Percentiles rank a stretch among this genome's conserved stretches.
phyloP scores from a whole-genome alignment of 2,329 filamentous ascomycete species.

The Xylariaceae sp. region DNA sequence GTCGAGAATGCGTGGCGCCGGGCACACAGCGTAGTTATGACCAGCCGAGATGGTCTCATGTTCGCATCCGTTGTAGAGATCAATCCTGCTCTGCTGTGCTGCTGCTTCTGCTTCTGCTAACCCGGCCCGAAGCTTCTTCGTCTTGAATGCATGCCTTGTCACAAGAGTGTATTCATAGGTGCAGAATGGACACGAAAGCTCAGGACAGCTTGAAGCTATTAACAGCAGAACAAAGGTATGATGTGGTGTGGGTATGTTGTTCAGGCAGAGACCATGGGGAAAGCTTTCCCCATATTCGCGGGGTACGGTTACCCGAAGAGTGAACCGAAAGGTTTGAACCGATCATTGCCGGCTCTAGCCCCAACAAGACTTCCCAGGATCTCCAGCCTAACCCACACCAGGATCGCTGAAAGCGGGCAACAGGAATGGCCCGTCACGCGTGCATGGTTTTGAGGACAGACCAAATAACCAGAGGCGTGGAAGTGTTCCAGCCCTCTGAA shows the following conservation, averaged over 20 bases:
- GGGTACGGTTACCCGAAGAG: conserved; percentile 14
- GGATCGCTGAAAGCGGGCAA: no score
- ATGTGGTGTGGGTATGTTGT: conserved; percentile 5
- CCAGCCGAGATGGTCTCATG: conserved; percentile 41
- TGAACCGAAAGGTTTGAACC: conserved; percentile 7
- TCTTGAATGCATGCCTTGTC: conserved; percentile 1
- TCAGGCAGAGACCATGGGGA: background rate
- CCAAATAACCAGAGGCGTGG: no score
- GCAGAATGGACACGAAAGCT: background rate
- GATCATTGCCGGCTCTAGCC: conserved; percentile 25
- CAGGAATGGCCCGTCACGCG: no score
- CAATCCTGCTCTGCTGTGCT: conserved; percentile 3
- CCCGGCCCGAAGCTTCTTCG: background rate
- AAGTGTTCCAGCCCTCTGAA: no score
- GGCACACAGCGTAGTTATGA: conserved; percentile 32
- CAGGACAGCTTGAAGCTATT: background rate
- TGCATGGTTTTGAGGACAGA: no score
- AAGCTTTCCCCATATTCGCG: conserved; percentile 14
- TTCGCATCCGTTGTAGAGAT: conserved; percentile 27
- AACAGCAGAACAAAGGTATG: no score
- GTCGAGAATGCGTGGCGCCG: conserved; percentile 47
- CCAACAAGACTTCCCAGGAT: background rate
- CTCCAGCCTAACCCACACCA: no score
- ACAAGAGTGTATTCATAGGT: background rate
- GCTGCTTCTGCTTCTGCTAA: conserved; percentile 8